Conservation (phyloP, 2,329 filamentous ascomycete species). For the Fusarium veterinarium region DNA sequence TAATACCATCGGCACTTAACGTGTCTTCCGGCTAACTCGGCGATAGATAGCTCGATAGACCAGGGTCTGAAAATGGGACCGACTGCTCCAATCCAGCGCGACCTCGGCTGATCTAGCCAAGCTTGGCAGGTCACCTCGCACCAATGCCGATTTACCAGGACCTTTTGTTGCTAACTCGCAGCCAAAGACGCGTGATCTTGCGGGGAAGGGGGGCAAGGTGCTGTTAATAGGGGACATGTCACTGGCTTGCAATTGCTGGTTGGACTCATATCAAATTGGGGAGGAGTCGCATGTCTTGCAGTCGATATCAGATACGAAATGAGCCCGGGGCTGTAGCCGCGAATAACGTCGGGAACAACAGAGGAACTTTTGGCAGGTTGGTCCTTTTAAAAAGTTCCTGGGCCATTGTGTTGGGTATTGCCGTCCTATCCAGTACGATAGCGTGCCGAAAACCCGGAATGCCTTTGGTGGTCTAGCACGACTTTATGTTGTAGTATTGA, state of each 20-base stretch:
- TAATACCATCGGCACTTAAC: not conserved
- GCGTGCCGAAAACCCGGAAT: conserved; percentile 20
- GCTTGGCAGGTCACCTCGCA: conserved; percentile 5
- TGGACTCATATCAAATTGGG: not conserved
- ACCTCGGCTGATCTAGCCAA: not conserved
- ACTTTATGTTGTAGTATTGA: not conserved
- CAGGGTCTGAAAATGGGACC: not conserved
- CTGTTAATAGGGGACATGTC: not conserved
- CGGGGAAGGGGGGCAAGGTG: not conserved
- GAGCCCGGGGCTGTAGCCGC: not conserved
- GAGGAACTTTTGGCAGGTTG: conserved; percentile 19
- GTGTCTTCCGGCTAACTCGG: conserved; percentile 17
- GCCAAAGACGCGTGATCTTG: not conserved
- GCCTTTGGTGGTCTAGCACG: not conserved
- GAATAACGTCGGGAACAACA: conserved; percentile 12
- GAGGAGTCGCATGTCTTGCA: not conserved
- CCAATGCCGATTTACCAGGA: conserved; percentile 11
- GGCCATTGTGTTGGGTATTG: not conserved
- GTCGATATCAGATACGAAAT: conserved; percentile 15
- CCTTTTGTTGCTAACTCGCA: conserved; percentile 3
- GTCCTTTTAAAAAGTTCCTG: conserved; percentile 16
- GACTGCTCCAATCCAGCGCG: conserved; percentile 5
- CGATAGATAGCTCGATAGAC: not conserved
- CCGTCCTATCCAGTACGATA: conserved; percentile 14
- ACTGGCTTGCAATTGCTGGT: conserved; percentile 10